Evolutionary conservation across 1,284 basidiomycete genomes (phyloP).

Genomic region (Papiliotrema fonsecae): DNA sequence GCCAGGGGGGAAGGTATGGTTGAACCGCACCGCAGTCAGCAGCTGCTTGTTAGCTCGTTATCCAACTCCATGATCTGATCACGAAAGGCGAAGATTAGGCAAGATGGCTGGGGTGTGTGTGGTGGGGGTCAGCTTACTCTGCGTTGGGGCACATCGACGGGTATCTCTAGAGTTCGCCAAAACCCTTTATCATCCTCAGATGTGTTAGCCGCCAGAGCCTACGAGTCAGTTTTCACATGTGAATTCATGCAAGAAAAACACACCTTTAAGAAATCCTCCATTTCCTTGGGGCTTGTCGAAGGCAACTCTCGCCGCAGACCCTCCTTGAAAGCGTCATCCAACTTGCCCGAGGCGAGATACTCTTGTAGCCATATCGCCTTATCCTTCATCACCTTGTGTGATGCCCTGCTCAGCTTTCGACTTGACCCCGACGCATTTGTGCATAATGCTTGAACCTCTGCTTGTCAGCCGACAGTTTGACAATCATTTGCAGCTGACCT

Average conservation of each 20-base stretch:
- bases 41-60: constrained; percentile 15
- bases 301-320: background rate
- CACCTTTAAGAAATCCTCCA: background rate
- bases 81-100: background rate
- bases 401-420: no score
- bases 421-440: no score
- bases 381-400: constrained; percentile 2
- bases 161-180: constrained; percentile 43
- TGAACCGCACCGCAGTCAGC: constrained; percentile 25
- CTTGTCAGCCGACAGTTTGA: no score
- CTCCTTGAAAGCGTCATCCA: background rate
- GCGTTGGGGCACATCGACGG: constrained; percentile 43
- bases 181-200: background rate
- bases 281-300: background rate
- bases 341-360: constrained; percentile 10
- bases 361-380: constrained; percentile 14
- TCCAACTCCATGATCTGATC: background rate
- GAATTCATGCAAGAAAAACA: background rate
- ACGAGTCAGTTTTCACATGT: constrained; percentile 1
- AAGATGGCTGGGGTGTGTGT: no score
- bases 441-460: no score
- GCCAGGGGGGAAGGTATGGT: constrained; percentile 5
- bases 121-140: constrained; percentile 26
- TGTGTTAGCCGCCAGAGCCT: background rate
- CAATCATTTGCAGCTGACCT: constrained; percentile 14